These are phyloP conservation scores for Mycena epipterygia DNA, from an alignment of 768 basidiomycete genomes.

Conservation along the genomic window DNA sequence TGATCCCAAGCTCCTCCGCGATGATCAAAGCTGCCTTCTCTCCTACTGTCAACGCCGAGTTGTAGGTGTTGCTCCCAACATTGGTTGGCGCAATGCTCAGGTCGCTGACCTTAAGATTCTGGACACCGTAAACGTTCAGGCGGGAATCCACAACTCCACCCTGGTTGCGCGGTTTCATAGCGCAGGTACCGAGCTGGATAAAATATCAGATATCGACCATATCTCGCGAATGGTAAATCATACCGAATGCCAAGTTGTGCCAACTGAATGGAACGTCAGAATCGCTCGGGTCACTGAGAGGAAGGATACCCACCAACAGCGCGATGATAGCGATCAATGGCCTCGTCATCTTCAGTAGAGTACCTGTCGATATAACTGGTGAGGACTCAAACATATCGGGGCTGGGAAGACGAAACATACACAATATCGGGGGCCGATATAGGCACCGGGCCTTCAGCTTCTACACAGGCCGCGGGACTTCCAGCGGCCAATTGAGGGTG, in stretches of 20 bases:
- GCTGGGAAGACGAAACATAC: conserved; percentile 6
- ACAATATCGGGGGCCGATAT: conserved; percentile 36
- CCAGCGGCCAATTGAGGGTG: conserved; percentile 16
- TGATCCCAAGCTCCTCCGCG: conserved; percentile 59
- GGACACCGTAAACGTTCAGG: conserved; percentile 61
- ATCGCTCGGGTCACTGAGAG: background rate
- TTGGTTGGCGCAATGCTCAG: conserved; percentile 47
- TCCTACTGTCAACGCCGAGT: conserved; percentile 57
- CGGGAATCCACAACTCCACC: conserved; percentile 62
- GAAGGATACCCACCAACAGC: conserved; percentile 5
- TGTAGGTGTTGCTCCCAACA: conserved; percentile 54
- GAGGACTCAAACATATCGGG: background rate
- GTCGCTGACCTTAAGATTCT: conserved; percentile 59
- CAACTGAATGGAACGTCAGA: conserved; percentile 4
- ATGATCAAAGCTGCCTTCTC: conserved; percentile 73
- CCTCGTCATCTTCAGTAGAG: conserved; percentile 39
- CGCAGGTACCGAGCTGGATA: conserved; percentile 63
- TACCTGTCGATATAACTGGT: conserved; percentile 22
- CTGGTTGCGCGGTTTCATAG: conserved; percentile 60
- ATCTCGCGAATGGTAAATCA: background rate
- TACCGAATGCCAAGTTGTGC: conserved; percentile 36
- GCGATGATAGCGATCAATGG: conserved; percentile 36
- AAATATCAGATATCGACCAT: background rate
- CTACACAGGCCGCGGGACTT: conserved; percentile 18
- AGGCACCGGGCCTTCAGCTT: conserved; percentile 30